phyloP scores from a whole-genome alignment of 768 basidiomycete species.

The Trichaptum fuscoviolaceum region DNA sequence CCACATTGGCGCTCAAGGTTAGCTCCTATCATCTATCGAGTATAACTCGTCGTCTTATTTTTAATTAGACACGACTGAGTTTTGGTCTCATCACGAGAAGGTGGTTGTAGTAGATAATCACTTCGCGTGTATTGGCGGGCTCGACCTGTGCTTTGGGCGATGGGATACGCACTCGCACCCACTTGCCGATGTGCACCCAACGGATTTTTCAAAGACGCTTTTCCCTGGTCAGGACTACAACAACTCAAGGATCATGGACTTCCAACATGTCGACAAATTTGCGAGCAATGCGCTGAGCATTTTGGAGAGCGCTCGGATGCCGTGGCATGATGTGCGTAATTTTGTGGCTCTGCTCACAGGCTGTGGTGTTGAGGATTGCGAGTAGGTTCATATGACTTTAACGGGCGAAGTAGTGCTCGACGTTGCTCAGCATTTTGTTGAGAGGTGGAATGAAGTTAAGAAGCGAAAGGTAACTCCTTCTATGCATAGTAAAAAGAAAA shows the following conservation, averaged over 20 bases:
- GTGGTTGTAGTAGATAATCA: conserved; percentile 87
- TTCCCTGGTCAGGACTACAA: conserved; percentile 93
- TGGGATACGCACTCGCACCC: conserved; percentile 95
- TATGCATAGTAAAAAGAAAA: not conserved
- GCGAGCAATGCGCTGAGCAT: conserved; percentile 65
- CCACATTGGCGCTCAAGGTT: conserved; percentile 77
- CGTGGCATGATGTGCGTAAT: conserved; percentile 87
- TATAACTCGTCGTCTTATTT: not conserved
- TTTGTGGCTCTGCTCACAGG: conserved; percentile 9
- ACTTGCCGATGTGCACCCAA: conserved; percentile 88
- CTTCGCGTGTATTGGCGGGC: conserved; percentile 82
- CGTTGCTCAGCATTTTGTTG: conserved; percentile 87
- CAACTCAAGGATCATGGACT: conserved; percentile 82
- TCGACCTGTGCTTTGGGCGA: conserved; percentile 94
- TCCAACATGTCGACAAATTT: conserved; percentile 76
- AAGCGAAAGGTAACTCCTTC: conserved; percentile 56
- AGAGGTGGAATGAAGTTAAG: conserved; percentile 90
- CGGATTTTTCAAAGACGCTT: conserved; percentile 71
- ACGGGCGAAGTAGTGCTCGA: conserved; percentile 82
- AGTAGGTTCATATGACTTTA: conserved; percentile 78
- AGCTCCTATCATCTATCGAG: not conserved
- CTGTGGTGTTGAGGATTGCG: not conserved
- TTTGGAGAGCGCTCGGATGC: conserved; percentile 73
- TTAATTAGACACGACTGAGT: conserved; percentile 61
- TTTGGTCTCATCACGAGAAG: conserved; percentile 95